Base-by-base conservation (phyloP, 345 rosid species). In the Geranium brycei region DNA sequence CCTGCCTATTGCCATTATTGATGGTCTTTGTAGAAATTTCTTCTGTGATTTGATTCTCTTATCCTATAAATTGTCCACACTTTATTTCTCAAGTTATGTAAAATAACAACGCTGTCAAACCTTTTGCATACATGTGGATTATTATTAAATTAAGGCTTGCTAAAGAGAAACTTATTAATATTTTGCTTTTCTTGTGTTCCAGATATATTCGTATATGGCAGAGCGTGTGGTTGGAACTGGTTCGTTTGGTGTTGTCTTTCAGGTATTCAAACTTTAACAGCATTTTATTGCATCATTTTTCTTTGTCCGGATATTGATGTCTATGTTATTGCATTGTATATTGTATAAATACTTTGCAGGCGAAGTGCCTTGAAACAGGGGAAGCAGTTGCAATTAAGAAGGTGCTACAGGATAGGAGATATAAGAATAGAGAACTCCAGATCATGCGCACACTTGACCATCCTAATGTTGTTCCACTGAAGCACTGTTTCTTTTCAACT, bases 341-440 rank as follows among this genome's bases (percentile, higher is more conserved):
- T 17, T 35, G 71, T 16, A 16, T 65, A 51, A 62, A 68, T 69
- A 57, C 65, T 41, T 41, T 35, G 65, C 65, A 88, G 88, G 97
- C 97, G 31, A 88, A 88, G 79, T 88, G 97, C 74, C 71, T 91
- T 56, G 95, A 91, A 73, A 82, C 82, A 17, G 90, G 88, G 14
- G 95, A 88, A 71, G 70, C 85, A 57, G 93, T 91, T 71, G 97
- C 97, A 53, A 91, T 91, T 55, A 91, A 91, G 85, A 88, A 91
- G 80, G 97, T 91, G 69, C 73, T 85, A 68, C 96, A 88, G 73
- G 99, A 93, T 76, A 93, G 82, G 81, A 86, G 96, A 81, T 93
- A 88, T 86, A 93, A 93, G 79, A 93, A 93, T 66, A 85, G 99
- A 67, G 99, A 93, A 77, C 97, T 93, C 69, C 97, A 93, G 80